phyloP scores from a whole-genome alignment of 2,329 filamentous ascomycete genomes.

The Cercospora zeae-maydis region DNA sequence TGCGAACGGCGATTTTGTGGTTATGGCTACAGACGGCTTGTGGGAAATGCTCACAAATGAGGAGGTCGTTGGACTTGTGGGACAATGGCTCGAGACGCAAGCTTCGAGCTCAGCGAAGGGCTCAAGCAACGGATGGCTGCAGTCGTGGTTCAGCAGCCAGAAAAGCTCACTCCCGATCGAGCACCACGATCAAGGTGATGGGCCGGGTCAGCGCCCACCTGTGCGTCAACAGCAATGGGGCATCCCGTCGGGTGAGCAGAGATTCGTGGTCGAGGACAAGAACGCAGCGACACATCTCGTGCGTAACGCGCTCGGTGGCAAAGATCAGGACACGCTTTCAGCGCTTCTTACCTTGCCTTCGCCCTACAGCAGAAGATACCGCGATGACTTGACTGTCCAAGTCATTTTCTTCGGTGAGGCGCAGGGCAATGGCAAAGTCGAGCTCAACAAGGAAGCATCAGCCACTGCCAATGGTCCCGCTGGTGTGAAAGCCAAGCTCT shows the following conservation, averaged over 20 bases:
- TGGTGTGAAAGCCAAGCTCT: slow-evolving; percentile 30
- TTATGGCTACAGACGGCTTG: slow-evolving; percentile 92
- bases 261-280: slow-evolving; percentile 93
- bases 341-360: slow-evolving; percentile 86
- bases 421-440: slow-evolving; percentile 69
- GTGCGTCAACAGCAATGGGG: slow-evolving; percentile 92
- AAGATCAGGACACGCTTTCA: slow-evolving; percentile 88
- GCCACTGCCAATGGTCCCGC: slow-evolving; percentile 44
- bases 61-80: slow-evolving; percentile 92
- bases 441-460: slow-evolving; percentile 82
- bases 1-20: slow-evolving; percentile 86
- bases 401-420: slow-evolving; percentile 96
- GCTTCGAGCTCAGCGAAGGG: slow-evolving; percentile 35
- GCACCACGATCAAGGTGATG: slow-evolving; percentile 48
- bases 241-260: slow-evolving; percentile 66
- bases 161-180: slow-evolving; percentile 68
- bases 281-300: slow-evolving; percentile 95
- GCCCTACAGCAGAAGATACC: slow-evolving; percentile 85
- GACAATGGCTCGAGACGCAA: slow-evolving; percentile 91
- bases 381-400: slow-evolving; percentile 93
- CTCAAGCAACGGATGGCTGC: slow-evolving; percentile 59
- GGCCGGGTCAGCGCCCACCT: slow-evolving; percentile 74
- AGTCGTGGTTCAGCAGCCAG: slow-evolving; percentile 61
- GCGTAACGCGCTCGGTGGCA: slow-evolving; percentile 88
- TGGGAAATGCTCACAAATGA: slow-evolving; percentile 99